phyloP scores from a whole-genome alignment of 2,329 filamentous ascomycete genomes.

The Aspergillus terreus region DNA sequence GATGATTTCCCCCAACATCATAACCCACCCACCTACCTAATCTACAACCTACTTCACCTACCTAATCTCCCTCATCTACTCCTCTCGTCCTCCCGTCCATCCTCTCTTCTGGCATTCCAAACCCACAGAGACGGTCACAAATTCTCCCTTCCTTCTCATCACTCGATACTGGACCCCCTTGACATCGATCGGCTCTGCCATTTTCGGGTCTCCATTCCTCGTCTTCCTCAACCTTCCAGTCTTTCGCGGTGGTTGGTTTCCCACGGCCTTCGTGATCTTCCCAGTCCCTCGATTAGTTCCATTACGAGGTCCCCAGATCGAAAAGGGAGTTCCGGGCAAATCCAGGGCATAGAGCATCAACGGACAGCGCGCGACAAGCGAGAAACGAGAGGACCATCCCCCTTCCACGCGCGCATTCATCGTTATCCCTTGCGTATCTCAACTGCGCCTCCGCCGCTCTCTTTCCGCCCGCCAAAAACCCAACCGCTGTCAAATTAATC shows the following conservation, averaged over 20 bases:
- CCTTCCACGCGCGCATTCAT: constrained; percentile 31
- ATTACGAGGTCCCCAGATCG: background rate
- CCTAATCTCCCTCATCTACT: constrained; percentile 14
- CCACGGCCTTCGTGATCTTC: background rate
- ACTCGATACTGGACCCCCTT: constrained; percentile 3
- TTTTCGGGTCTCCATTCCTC: background rate
- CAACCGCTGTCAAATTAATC: constrained; percentile 17
- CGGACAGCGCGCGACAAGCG: background rate
- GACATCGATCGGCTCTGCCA: constrained; percentile 7
- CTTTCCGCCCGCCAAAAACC: constrained; percentile 18
- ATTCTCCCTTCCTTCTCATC: constrained; percentile 4
- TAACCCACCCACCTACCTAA: background rate
- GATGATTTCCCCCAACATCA: constrained; percentile 3
- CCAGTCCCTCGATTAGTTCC: background rate
- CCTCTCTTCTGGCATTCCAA: constrained; percentile 11
- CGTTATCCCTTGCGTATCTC: constrained; percentile 22
- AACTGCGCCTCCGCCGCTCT: constrained; percentile 26
- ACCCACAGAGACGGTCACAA: constrained; percentile 5
- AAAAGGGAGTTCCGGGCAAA: background rate
- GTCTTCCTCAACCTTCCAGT: background rate
- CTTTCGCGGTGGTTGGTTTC: too few species aligned
- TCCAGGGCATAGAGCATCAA: background rate
- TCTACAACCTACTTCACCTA: constrained; percentile 9
- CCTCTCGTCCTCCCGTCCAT: constrained; percentile 12
- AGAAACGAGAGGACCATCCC: background rate